phyloP scores from a whole-genome alignment of 225 moss, liverwort and hornwort species.

The Thuidium tamariscinum region DNA sequence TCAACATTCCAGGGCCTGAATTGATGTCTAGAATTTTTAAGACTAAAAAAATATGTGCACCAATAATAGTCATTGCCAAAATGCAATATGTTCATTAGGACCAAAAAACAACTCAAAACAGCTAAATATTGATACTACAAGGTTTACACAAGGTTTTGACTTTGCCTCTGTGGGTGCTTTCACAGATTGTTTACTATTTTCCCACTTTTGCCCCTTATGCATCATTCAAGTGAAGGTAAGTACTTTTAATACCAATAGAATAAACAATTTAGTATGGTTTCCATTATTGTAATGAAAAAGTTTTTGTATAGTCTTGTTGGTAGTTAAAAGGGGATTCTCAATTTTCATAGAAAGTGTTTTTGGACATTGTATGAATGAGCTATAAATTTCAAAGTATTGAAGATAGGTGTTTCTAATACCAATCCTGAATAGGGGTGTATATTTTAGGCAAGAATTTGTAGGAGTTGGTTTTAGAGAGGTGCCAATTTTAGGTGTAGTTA shows the following conservation, averaged over 20 bases:
- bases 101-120: background rate
- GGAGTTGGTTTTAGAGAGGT: background rate
- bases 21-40: background rate
- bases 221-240: background rate
- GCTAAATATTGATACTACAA: background rate
- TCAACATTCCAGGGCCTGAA: background rate
- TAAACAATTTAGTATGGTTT: background rate
- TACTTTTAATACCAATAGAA: background rate
- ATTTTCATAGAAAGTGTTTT: background rate
- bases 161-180: background rate
- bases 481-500: background rate
- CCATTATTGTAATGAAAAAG: background rate
- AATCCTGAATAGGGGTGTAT: background rate
- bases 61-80: background rate
- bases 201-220: rapidly evolving
- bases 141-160: background rate
- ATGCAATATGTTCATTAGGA: background rate
- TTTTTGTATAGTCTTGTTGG: background rate
- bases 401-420: background rate
- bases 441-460: background rate
- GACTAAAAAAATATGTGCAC: background rate
- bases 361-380: too few relatives aligned
- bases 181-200: background rate
- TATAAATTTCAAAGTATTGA: background rate
- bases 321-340: background rate